phyloP scores from a whole-genome alignment of 768 basidiomycete genomes.

The Rhodotorula diobovata region DNA sequence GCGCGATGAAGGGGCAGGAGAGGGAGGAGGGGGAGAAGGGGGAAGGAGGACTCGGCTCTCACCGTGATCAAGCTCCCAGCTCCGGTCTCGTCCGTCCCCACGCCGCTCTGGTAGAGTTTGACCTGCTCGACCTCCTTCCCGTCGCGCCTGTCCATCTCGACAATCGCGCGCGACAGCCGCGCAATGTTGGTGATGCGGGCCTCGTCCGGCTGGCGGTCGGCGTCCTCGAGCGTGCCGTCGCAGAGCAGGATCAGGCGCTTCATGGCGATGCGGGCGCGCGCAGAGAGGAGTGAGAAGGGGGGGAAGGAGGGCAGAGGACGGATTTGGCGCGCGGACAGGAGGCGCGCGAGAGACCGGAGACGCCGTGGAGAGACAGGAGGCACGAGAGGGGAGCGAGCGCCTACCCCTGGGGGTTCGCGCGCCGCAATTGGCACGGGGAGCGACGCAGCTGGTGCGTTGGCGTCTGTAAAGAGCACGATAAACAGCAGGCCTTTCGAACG shows the following conservation, averaged over 20 bases:
- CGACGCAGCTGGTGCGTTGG: no score
- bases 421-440: no score
- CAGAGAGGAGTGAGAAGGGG: not conserved
- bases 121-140: conserved; percentile 15
- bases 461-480: no score
- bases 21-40: not conserved
- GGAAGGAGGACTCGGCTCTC: no score
- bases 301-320: not conserved
- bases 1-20: not conserved
- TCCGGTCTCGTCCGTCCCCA: conserved; percentile 16
- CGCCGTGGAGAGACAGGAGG: no score
- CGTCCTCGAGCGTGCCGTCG: conserved; percentile 31
- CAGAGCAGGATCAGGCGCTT: conserved; percentile 27
- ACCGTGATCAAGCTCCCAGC: conserved; percentile 13
- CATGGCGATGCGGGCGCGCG: not conserved
- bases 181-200: conserved; percentile 15
- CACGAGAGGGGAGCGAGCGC: no score
- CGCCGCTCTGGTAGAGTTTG: conserved; percentile 25
- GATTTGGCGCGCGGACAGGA: no score
- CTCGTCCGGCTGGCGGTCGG: conserved; percentile 2
- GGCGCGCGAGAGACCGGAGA: no score
- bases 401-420: no score
- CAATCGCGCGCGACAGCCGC: conserved; percentile 6
- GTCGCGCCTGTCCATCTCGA: not conserved
- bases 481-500: no score